A percentile compares a stretch with the other conserved stretches of the same genome.
Conservation (phyloP, 2,329 filamentous ascomycete species). For the Aspergillus calidoustus region DNA sequence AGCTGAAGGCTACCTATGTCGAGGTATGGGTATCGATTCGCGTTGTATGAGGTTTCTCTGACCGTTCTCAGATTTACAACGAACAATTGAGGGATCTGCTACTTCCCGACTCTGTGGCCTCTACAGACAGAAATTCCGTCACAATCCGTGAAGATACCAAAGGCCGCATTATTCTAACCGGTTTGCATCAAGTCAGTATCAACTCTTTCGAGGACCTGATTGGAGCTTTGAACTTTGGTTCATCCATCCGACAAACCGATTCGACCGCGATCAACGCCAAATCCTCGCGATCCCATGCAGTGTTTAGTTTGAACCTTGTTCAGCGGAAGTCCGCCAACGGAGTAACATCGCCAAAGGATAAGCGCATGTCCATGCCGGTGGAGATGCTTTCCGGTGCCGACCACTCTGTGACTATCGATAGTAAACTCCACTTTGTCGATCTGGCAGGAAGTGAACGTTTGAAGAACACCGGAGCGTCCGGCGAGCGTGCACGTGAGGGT, state of each 20-base stretch:
- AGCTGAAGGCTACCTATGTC: conserved; percentile 90
- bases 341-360: conserved; percentile 67
- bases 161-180: conserved; percentile 91
- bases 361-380: conserved; percentile 82
- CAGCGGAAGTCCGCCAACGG: conserved; percentile 65
- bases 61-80: conserved; percentile 78
- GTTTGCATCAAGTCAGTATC: conserved; percentile 83
- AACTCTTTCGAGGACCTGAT: conserved; percentile 91
- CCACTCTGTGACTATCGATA: conserved; percentile 81
- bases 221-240: conserved; percentile 87
- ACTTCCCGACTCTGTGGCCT: conserved; percentile 72
- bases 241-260: conserved; percentile 92
- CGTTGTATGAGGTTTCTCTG: not conserved
- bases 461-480: conserved; percentile 95
- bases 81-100: conserved; percentile 92
- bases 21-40: conserved; percentile 51
- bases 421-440: conserved; percentile 98
- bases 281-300: conserved; percentile 94
- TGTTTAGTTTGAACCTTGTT: conserved; percentile 92
- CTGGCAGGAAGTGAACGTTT: conserved; percentile 93
- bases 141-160: conserved; percentile 92
- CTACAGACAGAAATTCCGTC: conserved; percentile 75
- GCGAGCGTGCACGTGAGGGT: conserved; percentile 90
- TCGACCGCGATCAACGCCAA: conserved; percentile 97
- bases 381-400: conserved; percentile 73